Evolutionary conservation across 2,329 filamentous ascomycete species (phyloP).

Genomic region (Penicillium sp.): DNA sequence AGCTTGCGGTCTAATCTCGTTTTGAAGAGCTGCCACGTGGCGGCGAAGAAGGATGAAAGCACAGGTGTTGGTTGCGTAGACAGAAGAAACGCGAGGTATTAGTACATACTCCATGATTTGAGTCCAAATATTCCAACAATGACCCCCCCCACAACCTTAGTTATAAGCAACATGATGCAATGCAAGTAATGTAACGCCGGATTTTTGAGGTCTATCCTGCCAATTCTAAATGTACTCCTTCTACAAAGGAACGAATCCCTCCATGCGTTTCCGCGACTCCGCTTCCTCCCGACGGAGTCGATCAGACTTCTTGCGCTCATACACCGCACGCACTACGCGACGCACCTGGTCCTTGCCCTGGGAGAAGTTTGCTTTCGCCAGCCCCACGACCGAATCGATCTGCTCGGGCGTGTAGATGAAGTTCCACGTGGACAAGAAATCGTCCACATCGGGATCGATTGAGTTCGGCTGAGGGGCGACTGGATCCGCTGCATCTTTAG

Average conservation of each 20-base stretch:
- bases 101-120: background rate
- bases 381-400: constrained; percentile 77
- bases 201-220: background rate
- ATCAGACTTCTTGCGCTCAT: constrained; percentile 80
- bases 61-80: constrained; percentile 19
- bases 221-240: background rate
- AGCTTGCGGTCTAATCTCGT: constrained; percentile 18
- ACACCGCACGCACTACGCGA: constrained; percentile 80
- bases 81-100: background rate
- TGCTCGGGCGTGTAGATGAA: constrained; percentile 93
- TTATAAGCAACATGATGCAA: background rate
- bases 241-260: constrained; percentile 37
- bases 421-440: constrained; percentile 97
- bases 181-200: background rate
- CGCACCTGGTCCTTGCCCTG: constrained; percentile 79
- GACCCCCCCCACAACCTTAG: background rate
- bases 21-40: constrained; percentile 22
- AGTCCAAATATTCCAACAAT: background rate
- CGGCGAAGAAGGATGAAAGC: constrained; percentile 32
- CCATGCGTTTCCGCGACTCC: constrained; percentile 29
- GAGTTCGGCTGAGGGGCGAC: constrained; percentile 57
- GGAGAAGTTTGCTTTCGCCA: constrained; percentile 83
- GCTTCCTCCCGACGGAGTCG: constrained; percentile 35
- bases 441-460: constrained; percentile 79
- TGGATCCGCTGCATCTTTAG: constrained; percentile 24